Evolutionary conservation across 169 alveolate species (phyloP), one percentile per base, ranked within the genome.

Genomic region (Pseudocohnilembus persalinus): DNA sequence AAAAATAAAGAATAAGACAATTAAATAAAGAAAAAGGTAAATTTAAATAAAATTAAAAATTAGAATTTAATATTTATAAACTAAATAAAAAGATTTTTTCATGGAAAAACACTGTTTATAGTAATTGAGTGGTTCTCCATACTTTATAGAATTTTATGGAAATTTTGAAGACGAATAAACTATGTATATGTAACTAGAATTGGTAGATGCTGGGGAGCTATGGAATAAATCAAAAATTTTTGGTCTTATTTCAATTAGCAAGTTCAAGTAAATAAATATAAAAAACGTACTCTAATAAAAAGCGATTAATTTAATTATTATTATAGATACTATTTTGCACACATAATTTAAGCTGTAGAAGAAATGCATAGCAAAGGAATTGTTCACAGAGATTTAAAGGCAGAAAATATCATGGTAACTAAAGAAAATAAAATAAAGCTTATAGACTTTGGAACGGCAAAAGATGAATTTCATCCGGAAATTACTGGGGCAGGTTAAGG

Each of bases 331-430:
- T 92, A 88, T 83, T 88, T 92, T 73, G 84, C 73, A 25, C 94
- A 92, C 86, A 79, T 93, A 31, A 72, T 92, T 63, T 49, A 83
- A 49, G 91, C 93, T 25, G n/a, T 93, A 1, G 64, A 85, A 64
- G 74, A 73, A 31, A 81, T 92, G 0, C 96, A 93, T 80, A 86
- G 86, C 49, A 75, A 83, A 32, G 95, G 95, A 68, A 92, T 93
- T 33, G 88, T 81, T 63, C 97, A 93, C 82, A 92, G 97, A 83
- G 97, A 95, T 87, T 90, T 95, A 31, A 95, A 95, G 73, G 92
- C 94, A 0, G 97, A 95, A 89, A 95, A 95, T 81, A 86, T 95
- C 6, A 78, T 93, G 88, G 83, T 95, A 28, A 91, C 94, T 26
- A 76, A 92, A 77, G 88, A 89, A 75, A 87, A 84, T 29, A 78